These are phyloP conservation scores for Sphaerobolus stellatus DNA, from an alignment of 1,284 basidiomycete genomes.

Conservation along the genomic window DNA sequence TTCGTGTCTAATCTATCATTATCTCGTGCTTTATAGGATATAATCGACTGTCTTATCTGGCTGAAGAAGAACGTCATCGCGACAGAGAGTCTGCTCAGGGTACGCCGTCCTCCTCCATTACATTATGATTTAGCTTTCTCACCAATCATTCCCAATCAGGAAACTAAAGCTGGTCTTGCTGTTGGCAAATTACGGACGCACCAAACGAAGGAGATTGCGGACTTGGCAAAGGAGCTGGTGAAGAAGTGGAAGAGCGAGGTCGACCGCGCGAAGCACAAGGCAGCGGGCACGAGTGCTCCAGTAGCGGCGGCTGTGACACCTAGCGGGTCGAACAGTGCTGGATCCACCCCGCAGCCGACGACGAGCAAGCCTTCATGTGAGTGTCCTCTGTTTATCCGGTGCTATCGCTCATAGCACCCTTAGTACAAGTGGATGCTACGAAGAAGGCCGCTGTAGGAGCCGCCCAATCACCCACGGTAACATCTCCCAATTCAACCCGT, in stretches of 20 bases:
- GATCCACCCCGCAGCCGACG: background rate
- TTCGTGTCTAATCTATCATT: conserved; percentile 14
- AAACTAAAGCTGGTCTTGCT: conserved; percentile 89
- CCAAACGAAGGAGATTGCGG: conserved; percentile 68
- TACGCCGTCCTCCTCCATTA: conserved; percentile 49
- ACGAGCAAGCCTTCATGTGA: too few relatives aligned
- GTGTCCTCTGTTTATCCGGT: too few relatives aligned
- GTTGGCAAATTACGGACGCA: conserved; percentile 88
- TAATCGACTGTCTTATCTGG: conserved; percentile 63
- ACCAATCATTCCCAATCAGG: conserved; percentile 43
- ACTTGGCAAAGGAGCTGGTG: conserved; percentile 90
- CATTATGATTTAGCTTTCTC: conserved; percentile 12
- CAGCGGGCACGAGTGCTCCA: conserved; percentile 17
- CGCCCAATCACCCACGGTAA: conserved; percentile 31
- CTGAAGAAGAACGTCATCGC: conserved; percentile 81
- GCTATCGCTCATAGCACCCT: too few relatives aligned
- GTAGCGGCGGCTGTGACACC: conserved; percentile 7
- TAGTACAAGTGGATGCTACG: too few relatives aligned
- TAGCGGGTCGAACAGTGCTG: background rate
- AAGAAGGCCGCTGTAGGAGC: too few relatives aligned
- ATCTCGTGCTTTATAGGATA: conserved; percentile 55
- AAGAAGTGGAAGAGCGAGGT: conserved; percentile 89
- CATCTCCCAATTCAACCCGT: conserved; percentile 39
- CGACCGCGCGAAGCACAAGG: conserved; percentile 66
- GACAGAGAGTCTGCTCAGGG: conserved; percentile 85